Conservation (phyloP, 192 early-diverging fungal genomes). For the Dispira parvispora region DNA sequence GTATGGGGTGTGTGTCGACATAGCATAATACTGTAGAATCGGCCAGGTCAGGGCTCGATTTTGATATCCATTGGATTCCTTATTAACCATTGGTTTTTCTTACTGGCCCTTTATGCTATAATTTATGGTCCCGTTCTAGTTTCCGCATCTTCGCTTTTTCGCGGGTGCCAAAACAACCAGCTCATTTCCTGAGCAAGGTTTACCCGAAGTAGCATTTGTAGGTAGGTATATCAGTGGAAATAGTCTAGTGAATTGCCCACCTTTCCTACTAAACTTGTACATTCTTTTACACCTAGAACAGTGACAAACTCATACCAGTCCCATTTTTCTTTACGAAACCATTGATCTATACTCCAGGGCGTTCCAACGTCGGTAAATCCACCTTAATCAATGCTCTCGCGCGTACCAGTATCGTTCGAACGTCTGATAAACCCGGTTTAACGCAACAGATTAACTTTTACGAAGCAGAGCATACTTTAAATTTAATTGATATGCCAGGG, state of each 20-base stretch:
- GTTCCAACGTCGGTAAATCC: slow-evolving; percentile 71
- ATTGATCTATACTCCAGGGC: slow-evolving; percentile 19
- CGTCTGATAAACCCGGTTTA: slow-evolving; percentile 53
- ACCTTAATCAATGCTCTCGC: slow-evolving; percentile 52
- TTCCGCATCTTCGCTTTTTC: slow-evolving; percentile 26
- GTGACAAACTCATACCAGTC: too few relatives aligned
- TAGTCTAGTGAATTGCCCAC: too few relatives aligned
- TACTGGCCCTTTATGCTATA: background rate
- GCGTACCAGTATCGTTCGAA: slow-evolving; percentile 38
- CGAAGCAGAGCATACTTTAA: slow-evolving; percentile 37
- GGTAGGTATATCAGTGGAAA: background rate
- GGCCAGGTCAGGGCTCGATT: too few relatives aligned
- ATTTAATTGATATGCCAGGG: slow-evolving; percentile 66
- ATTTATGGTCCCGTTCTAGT: slow-evolving; percentile 9
- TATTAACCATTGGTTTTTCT: too few relatives aligned
- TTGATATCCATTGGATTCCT: too few relatives aligned
- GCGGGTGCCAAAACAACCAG: slow-evolving; percentile 21
- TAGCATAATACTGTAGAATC: too few relatives aligned
- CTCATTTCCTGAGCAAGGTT: slow-evolving; percentile 22
- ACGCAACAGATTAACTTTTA: slow-evolving; percentile 76
- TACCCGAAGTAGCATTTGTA: slow-evolving; percentile 27
- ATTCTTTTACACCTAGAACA: too few relatives aligned
- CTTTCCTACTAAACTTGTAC: too few relatives aligned
- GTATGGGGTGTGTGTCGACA: too few relatives aligned
- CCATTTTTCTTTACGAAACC: background rate